Evolutionary conservation across 345 rosid genomes (phyloP), one percentile per base, ranked within the genome.

Genomic region (Litchi chinensis): DNA sequence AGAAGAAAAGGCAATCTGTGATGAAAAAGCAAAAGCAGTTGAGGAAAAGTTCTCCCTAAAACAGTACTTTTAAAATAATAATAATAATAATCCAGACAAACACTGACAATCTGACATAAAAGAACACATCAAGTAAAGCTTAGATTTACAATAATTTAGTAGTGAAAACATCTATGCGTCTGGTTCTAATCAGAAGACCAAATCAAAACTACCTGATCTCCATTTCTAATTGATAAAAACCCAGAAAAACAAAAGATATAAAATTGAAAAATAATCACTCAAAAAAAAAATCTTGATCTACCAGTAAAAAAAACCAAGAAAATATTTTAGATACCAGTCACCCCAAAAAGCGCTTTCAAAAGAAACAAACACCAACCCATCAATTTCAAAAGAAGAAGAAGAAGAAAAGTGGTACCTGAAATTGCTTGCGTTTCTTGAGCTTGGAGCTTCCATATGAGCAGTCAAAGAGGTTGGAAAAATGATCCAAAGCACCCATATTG

Each of bases 401-500:
- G 75, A 18, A 32, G 59, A 72, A 15, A 19, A 3, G 0, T 0
- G 59, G 22, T 4, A 94, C 98, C 98, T 95, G 98, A 80, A 95
- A 84, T 79, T 85, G 91, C 89, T 71, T 92, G 78, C 89, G 90
- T 82, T 84, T 89, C 89, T 80, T 93, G 84, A 8, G 72, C 81
- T 73, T 86, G 81, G 91, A 87, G 48, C 91, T 46, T 39, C 87
- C 88, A 73, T 68, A 8, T 6, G 99, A 92, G 81, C 97, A 94
- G 75, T 94, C 94, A 57, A 93, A 94, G 79, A 90, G 81, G 79
- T 93, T 11, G 12, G 98, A 87, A 65, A 95, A 83, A 82, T 93
- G 96, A 91, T 95, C 99, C 24, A 96, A 85, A 85, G 82, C 95
- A 26, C 98, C 99, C 99, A 96, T 92, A 46, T 44, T 76, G 50